phyloP scores from a whole-genome alignment of 129 eudicot genomes.

The Escallonia rubra region DNA sequence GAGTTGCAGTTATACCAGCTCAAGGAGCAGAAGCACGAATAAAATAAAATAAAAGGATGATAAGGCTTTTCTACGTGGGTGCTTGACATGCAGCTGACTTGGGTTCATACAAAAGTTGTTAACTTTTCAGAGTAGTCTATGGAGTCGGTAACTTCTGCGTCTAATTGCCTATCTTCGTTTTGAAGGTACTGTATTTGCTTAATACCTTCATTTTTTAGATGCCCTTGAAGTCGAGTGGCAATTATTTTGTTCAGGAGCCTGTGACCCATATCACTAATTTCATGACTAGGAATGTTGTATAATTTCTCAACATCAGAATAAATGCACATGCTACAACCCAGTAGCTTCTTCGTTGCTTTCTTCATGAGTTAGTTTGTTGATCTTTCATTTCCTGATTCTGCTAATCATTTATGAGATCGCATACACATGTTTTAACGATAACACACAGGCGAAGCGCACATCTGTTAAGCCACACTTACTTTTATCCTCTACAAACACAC shows the following conservation, averaged over 20 bases:
- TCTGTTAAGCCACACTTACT: too few species aligned
- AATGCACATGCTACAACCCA: background rate
- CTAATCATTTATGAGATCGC: too few species aligned
- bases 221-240: background rate
- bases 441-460: too few species aligned
- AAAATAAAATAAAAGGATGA: background rate
- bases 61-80: background rate
- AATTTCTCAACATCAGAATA: background rate
- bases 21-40: background rate
- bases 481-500: too few species aligned
- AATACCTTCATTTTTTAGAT: background rate
- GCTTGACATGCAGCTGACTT: constrained; percentile 8
- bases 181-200: background rate
- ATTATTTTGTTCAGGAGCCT: background rate
- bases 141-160: background rate
- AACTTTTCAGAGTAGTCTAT: background rate
- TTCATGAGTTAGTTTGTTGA: too few species aligned
- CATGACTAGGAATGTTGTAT: background rate
- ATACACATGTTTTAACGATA: too few species aligned
- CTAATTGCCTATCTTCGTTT: background rate
- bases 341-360: too few species aligned
- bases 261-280: background rate
- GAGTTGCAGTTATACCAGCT: background rate
- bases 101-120: background rate
- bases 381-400: too few species aligned